Evolutionary conservation across 441 rosid genomes (phyloP).

Genomic region (Populus tomentosa): DNA sequence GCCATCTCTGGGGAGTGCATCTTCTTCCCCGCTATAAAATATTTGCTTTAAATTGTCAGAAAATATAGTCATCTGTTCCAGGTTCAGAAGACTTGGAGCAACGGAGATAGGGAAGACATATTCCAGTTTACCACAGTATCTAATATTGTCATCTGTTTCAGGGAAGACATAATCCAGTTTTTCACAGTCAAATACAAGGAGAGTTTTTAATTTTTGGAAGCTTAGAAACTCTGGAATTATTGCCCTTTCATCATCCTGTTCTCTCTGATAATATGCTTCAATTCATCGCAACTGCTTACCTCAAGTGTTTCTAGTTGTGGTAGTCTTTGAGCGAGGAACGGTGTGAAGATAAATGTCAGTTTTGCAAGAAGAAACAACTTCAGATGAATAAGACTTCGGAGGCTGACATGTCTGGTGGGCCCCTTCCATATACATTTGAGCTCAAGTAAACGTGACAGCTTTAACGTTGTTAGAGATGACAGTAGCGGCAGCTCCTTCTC

Average conservation of each 20-base stretch:
- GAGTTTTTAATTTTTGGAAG: conserved; percentile 1
- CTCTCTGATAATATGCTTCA: conserved; percentile 6
- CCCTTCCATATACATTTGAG: conserved; percentile 15
- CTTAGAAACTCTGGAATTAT: too few relatives aligned
- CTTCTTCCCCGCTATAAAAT: background rate
- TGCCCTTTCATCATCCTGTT: too few relatives aligned
- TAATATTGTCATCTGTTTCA: background rate
- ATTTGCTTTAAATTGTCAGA: background rate
- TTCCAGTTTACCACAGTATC: background rate
- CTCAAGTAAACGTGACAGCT: background rate
- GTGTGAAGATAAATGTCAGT: conserved; percentile 6
- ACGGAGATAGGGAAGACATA: background rate
- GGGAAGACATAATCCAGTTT: background rate
- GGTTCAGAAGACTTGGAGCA: background rate
- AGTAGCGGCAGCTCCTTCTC: background rate
- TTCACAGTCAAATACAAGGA: background rate
- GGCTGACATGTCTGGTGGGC: conserved; percentile 1
- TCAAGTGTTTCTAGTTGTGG: conserved; percentile 6
- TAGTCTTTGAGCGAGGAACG: conserved; percentile 6
- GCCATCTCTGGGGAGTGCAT: too few relatives aligned
- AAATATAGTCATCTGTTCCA: background rate
- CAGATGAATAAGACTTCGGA: conserved; percentile 4
- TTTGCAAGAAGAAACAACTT: fast-evolving
- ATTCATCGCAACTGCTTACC: background rate
- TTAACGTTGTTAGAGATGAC: background rate